Conservation (phyloP, 83 land plant species). For the Picea abies region DNA sequence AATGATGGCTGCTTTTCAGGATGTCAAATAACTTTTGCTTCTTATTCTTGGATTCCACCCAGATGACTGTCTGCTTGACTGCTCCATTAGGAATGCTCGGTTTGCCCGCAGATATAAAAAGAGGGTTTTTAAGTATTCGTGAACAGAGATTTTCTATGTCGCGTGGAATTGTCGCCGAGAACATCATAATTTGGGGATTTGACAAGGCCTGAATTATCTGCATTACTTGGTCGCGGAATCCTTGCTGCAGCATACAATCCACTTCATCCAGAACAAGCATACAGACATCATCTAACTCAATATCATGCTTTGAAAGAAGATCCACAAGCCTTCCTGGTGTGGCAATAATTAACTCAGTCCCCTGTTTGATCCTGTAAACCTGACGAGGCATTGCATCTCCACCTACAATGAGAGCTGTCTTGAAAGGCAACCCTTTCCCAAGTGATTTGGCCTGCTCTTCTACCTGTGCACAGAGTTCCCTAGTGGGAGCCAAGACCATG, state of each 20-base stretch:
- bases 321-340: slow-evolving; percentile 92
- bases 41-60: slow-evolving; percentile 91
- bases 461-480: slow-evolving; percentile 90
- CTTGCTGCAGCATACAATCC: slow-evolving; percentile 86
- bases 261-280: slow-evolving; percentile 88
- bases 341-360: slow-evolving; percentile 83
- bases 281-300: slow-evolving; percentile 57
- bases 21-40: slow-evolving; percentile 92
- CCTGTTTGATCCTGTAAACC: slow-evolving; percentile 70
- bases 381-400: slow-evolving; percentile 92
- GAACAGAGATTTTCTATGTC: slow-evolving; percentile 64
- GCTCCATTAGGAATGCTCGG: slow-evolving; percentile 59
- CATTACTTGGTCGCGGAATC: slow-evolving; percentile 88
- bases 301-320: slow-evolving; percentile 67
- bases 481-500: slow-evolving; percentile 89
- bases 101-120: slow-evolving; percentile 59
- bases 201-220: slow-evolving; percentile 77
- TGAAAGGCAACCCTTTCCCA: slow-evolving; percentile 78
- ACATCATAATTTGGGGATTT: slow-evolving; percentile 82
- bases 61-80: slow-evolving; percentile 77
- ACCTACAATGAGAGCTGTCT: slow-evolving; percentile 87
- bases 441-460: slow-evolving; percentile 92
- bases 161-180: slow-evolving; percentile 79
- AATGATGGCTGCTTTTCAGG: slow-evolving; percentile 67
- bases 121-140: slow-evolving; percentile 51